Base-by-base conservation (phyloP, 2,329 filamentous ascomycete species). In the Trichophyton equinum region DNA sequence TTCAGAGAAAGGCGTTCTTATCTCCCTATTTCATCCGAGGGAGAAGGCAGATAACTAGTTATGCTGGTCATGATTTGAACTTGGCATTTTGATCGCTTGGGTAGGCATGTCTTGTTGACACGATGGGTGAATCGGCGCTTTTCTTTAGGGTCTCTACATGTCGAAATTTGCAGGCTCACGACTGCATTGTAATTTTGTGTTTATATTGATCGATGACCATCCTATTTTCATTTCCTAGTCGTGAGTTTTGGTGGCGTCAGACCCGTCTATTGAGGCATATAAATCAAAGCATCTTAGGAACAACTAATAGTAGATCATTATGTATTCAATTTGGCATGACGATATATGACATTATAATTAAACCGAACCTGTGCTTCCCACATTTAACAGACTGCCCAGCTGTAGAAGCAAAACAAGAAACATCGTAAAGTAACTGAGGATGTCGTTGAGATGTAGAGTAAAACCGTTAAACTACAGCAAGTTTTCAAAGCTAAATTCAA, bases 21-120 rank as follows among this genome's bases (percentile, higher is more conserved):
- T 51, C 46, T 47, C 25, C 40, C 46, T 33, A 30, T 47, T n/a
- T 49, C 36, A 15, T 47, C 57, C 6, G 30, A 59, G 42, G 36
- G 30, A 25, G 57, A 47, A 51, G 57, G 40, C 7, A 40, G 46
- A 44, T 47, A 47, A 38, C 33, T 38, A 13, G 57, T 30, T 49
- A 38, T 47, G 22, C 18, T 33, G 13, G 18, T 25, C 25, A 36
- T 49, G 38, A 51, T 36, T 49, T 59, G 25, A 22, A 30, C 20
- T 58, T 58, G 53, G 15, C 27, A 27, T 44, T 57, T 22, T 57
- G 55, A 57, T 13, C 33, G 33, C n/a, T 55, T 55, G 30, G 51
- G 51, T 36, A 51, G 49, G 51, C 33, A 55, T 55, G 20, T 36
- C 27, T 55, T 55, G 18, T 36, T 27, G 13, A 18, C 25, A 22